A percentile compares a stretch with the other conserved stretches of the same genome.
Conservation (phyloP, 2,329 filamentous ascomycete genomes). For the Phyllachora maydis region DNA sequence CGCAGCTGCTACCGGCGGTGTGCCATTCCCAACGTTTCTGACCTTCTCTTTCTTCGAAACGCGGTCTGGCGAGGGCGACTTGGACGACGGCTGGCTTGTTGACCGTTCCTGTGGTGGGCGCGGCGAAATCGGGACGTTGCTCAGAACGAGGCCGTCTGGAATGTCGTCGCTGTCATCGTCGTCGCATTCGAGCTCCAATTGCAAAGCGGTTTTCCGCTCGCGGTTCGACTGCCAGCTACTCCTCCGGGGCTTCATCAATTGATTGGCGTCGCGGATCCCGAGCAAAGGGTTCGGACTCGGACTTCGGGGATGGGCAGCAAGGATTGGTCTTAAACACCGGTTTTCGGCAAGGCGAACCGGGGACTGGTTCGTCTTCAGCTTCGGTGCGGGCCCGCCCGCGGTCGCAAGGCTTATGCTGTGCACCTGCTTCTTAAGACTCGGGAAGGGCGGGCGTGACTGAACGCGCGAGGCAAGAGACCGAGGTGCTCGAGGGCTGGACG, state of each 20-base stretch:
- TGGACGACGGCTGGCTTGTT: constrained; percentile 29
- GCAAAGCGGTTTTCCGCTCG: constrained; percentile 43
- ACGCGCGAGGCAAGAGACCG: too few relatives aligned
- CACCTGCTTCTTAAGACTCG: constrained; percentile 22
- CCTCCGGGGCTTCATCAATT: constrained; percentile 22
- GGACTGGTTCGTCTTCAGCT: constrained; percentile 13
- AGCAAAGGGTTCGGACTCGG: constrained; percentile 27
- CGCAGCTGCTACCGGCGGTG: constrained; percentile 34
- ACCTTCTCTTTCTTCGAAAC: constrained; percentile 26
- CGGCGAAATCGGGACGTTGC: constrained; percentile 72
- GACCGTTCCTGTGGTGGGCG: constrained; percentile 34
- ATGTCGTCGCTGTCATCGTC: constrained; percentile 61
- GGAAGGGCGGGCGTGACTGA: constrained; percentile 23
- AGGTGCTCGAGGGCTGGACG: constrained; percentile 9
- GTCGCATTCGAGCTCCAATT: constrained; percentile 58
- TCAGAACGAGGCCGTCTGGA: constrained; percentile 57
- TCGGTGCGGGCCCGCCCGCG: constrained; percentile 14
- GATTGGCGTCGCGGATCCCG: constrained; percentile 19
- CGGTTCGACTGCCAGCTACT: constrained; percentile 53
- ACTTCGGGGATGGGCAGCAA: too few relatives aligned
- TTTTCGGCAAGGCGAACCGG: constrained; percentile 17
- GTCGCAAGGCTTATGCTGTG: constrained; percentile 23
- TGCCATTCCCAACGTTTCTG: constrained; percentile 41
- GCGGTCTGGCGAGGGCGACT: constrained; percentile 31
- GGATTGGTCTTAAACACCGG: too few relatives aligned